Percentiles rank a stretch among this genome's conserved stretches.
Evolutionary conservation across 2,329 filamentous ascomycete species (phyloP).

Genomic region (Aplosporella prunicola): DNA sequence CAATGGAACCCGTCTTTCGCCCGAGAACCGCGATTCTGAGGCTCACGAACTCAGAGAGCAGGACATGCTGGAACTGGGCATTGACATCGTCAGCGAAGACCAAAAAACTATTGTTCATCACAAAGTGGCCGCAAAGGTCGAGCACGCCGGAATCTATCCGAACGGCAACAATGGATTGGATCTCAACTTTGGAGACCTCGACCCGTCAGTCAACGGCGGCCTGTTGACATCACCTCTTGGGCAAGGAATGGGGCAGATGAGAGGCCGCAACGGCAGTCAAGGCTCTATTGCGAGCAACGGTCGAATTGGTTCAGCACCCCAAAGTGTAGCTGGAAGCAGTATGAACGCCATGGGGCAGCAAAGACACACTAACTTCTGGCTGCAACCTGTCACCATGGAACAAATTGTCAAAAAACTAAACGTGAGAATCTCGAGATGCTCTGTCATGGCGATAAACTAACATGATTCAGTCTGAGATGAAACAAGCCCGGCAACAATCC

Average conservation of each 20-base stretch:
- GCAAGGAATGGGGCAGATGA: constrained; percentile 49
- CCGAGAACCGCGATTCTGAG: constrained; percentile 92
- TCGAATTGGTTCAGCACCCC: constrained; percentile 47
- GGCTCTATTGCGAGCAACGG: constrained; percentile 53
- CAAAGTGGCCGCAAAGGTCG: constrained; percentile 93
- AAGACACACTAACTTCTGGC: constrained; percentile 70
- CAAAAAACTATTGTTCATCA: constrained; percentile 98
- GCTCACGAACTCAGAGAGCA: constrained; percentile 86
- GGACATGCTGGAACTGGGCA: constrained; percentile 88
- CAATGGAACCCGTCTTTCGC: constrained; percentile 80
- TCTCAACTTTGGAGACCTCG: constrained; percentile 85
- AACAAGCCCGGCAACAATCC: constrained; percentile 76
- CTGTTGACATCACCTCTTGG: constrained; percentile 30
- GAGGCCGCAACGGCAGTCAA: constrained; percentile 50
- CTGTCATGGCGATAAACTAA: not conserved
- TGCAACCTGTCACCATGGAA: constrained; percentile 84
- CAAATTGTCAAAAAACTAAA: constrained; percentile 84
- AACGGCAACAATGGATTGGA: constrained; percentile 70
- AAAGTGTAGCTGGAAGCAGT: constrained; percentile 48
- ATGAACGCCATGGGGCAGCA: constrained; percentile 57
- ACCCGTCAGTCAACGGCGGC: constrained; percentile 62
- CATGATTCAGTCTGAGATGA: constrained; percentile 66
- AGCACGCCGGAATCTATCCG: constrained; percentile 79
- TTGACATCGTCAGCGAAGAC: constrained; percentile 97
- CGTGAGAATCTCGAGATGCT: constrained; percentile 46